Conservation (phyloP, 2,329 filamentous ascomycete species). For the Epichloe amarillans region DNA sequence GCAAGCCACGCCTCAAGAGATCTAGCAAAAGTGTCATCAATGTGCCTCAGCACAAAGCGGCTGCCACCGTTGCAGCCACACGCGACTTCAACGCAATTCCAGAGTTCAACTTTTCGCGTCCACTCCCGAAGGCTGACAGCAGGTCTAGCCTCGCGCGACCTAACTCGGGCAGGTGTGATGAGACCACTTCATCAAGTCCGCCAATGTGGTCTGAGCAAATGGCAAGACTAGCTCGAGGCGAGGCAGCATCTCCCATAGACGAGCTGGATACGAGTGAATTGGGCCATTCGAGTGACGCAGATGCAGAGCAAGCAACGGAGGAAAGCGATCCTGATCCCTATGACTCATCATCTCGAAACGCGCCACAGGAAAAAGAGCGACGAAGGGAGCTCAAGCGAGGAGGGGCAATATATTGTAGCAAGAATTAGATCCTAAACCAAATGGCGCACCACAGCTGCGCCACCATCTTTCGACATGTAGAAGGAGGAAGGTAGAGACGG, state of each 20-base stretch:
- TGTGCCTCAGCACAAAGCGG: conserved; percentile 12
- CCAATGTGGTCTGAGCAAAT: conserved; percentile 6
- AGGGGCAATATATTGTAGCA: neutral
- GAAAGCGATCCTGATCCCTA: conserved; percentile 20
- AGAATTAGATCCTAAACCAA: neutral
- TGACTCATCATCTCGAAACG: conserved; percentile 7
- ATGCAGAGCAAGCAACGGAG: conserved; percentile 18
- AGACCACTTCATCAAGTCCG: neutral
- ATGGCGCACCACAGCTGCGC: too few relatives aligned
- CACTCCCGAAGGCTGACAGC: neutral
- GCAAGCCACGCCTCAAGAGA: conserved; percentile 29
- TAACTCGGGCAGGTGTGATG: neutral
- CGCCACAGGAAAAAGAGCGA: neutral
- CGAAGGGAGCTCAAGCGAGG: neutral
- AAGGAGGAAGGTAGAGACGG: neutral
- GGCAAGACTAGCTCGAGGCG: conserved; percentile 3
- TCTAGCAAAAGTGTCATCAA: conserved; percentile 27
- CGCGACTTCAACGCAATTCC: conserved; percentile 6
- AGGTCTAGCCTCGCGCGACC: neutral
- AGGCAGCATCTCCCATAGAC: conserved; percentile 14
- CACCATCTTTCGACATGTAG: neutral
- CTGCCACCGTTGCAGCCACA: conserved; percentile 7
- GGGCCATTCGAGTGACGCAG: conserved; percentile 18
- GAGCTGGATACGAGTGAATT: conserved; percentile 21
- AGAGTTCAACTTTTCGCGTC: conserved; percentile 22